Percentiles rank a stretch among this genome's conserved stretches.
phyloP scores from a whole-genome alignment of 1,284 basidiomycete genomes.

The Malassezia nana region DNA sequence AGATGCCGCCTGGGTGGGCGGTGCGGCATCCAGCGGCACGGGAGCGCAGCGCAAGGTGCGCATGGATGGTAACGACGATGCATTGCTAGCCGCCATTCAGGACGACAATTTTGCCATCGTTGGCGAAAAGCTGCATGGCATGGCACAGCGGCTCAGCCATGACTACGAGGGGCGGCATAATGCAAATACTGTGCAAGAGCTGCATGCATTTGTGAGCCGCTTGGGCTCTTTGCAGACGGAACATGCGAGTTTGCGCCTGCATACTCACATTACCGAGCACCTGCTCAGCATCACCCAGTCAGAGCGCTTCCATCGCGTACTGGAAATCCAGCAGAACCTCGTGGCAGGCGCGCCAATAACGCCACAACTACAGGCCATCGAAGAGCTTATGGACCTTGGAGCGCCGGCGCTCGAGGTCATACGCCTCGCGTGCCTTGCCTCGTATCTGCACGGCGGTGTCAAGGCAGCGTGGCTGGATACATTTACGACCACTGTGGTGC shows the following conservation, averaged over 20 bases:
- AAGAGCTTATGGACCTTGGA: slow-evolving; percentile 36
- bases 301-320: slow-evolving; percentile 75
- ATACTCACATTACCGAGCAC: slow-evolving; percentile 86
- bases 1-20: slow-evolving; percentile 61
- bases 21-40: slow-evolving; percentile 20
- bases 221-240: slow-evolving; percentile 82
- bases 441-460: slow-evolving; percentile 71
- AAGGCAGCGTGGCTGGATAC: slow-evolving; percentile 76
- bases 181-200: slow-evolving; percentile 81
- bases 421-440: slow-evolving; percentile 73
- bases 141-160: slow-evolving; percentile 75
- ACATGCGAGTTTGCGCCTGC: slow-evolving; percentile 75
- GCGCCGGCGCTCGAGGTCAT: slow-evolving; percentile 49
- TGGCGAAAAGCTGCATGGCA: slow-evolving; percentile 67
- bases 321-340: slow-evolving; percentile 94
- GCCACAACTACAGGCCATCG: slow-evolving; percentile 32
- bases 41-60: slow-evolving; percentile 58
- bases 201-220: slow-evolving; percentile 89
- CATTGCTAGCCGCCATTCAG: slow-evolving; percentile 71
- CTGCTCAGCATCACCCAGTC: slow-evolving; percentile 67
- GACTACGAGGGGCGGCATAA: slow-evolving; percentile 75
- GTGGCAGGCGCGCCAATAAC: slow-evolving; percentile 55
- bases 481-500: slow-evolving; percentile 81
- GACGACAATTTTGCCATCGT: slow-evolving; percentile 92
- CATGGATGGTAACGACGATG: slow-evolving; percentile 65